Percentiles rank a stretch among this genome's conserved stretches.
Evolutionary conservation across 257 asterid genomes (phyloP).

Genomic region (Solanum sejunctum): DNA sequence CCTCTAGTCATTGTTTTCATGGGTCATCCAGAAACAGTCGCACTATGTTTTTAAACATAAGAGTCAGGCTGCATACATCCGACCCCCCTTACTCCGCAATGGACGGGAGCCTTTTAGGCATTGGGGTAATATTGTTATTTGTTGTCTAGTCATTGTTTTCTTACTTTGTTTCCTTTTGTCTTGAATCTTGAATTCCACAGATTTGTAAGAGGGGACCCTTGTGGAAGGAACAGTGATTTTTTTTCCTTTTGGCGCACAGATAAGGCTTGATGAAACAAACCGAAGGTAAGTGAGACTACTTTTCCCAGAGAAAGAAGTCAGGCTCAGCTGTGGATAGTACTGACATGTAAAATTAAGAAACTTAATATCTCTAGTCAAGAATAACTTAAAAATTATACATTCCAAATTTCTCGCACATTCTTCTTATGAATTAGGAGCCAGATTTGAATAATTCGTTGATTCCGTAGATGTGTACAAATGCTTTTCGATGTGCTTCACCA

Average conservation of each 20-base stretch:
- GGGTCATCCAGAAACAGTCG: no score
- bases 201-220: slow-evolving; percentile 78
- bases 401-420: no score
- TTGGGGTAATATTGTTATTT: no score
- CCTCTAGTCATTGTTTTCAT: not conserved
- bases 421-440: no score
- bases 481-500: no score
- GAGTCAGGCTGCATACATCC: no score
- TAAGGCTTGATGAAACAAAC: slow-evolving; percentile 73
- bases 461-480: no score
- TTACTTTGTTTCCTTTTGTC: not conserved
- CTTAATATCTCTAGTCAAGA: not conserved
- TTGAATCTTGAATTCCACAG: slow-evolving; percentile 23
- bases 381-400: not conserved
- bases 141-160: no score
- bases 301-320: not conserved
- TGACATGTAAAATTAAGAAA: not conserved
- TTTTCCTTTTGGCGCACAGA: slow-evolving; percentile 84
- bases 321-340: not conserved
- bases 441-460: no score
- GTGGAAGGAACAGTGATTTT: slow-evolving; percentile 75
- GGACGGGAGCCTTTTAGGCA: no score
- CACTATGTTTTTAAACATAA: no score
- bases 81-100: no score
- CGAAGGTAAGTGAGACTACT: slow-evolving; percentile 44